Evolutionary conservation across 371 early-diverging fungal genomes (phyloP).

Genomic region (Enteropsectra breve): DNA sequence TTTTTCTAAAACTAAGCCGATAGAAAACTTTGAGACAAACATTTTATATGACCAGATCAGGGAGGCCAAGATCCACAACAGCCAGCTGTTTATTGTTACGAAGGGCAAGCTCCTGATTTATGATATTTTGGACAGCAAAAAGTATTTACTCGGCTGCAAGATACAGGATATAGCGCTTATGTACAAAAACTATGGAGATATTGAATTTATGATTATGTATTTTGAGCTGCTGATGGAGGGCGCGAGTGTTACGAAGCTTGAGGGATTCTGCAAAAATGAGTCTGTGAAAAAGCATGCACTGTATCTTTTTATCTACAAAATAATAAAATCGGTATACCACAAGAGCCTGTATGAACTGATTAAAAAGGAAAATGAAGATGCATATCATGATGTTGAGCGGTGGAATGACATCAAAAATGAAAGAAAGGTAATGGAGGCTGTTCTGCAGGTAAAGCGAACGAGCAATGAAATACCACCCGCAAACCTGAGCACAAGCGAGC

Average conservation of each 20-base stretch:
- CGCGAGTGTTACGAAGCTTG: slow-evolving; percentile 35
- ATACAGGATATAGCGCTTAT: slow-evolving; percentile 39
- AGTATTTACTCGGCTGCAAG: slow-evolving; percentile 31
- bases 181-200: slow-evolving; percentile 45
- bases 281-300: slow-evolving; percentile 28
- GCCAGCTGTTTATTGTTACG: slow-evolving; percentile 21
- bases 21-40: slow-evolving; percentile 42
- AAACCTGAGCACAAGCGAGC: slow-evolving; percentile 1
- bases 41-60: not conserved
- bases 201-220: slow-evolving; percentile 34
- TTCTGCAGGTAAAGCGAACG: not conserved
- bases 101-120: slow-evolving; percentile 25
- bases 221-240: slow-evolving; percentile 27
- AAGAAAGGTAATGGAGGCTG: too few relatives aligned
- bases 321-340: slow-evolving; percentile 5
- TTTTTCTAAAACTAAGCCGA: slow-evolving; percentile 27
- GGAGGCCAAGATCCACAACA: slow-evolving; percentile 11
- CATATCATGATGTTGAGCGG: not conserved
- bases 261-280: slow-evolving; percentile 44
- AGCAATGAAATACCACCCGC: slow-evolving; percentile 7
- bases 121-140: slow-evolving; percentile 29
- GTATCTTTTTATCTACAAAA: slow-evolving; percentile 29
- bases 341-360: slow-evolving; percentile 17
- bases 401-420: too few relatives aligned
- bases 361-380: not conserved